A percentile compares a stretch with the other conserved stretches of the same genome.
Evolutionary conservation across 2,329 filamentous ascomycete species (phyloP).

Genomic region (Didymella pomorum): DNA sequence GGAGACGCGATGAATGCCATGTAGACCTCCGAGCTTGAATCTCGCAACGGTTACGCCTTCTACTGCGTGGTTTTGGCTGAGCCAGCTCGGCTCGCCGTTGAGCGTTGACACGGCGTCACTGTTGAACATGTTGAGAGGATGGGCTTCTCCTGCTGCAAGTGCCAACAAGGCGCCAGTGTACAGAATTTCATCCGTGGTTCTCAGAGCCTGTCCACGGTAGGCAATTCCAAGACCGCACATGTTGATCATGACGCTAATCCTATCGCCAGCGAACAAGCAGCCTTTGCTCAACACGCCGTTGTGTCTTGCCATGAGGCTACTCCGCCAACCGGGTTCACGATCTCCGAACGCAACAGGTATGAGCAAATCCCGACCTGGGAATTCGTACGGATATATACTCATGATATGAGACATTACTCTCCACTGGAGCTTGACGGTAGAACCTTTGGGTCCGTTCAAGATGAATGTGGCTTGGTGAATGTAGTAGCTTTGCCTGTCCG

Average conservation of each 20-base stretch:
- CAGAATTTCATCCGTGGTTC: constrained; percentile 17
- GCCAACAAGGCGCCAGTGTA: constrained; percentile 21
- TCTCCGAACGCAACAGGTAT: constrained; percentile 5
- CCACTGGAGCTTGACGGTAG: constrained; percentile 27
- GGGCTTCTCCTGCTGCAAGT: constrained; percentile 24
- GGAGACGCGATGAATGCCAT: constrained; percentile 20
- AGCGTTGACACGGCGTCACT: background rate
- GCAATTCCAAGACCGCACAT: constrained; percentile 25
- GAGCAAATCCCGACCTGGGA: constrained; percentile 5
- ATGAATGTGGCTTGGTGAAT: constrained; percentile 27
- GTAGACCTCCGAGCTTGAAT: constrained; percentile 9
- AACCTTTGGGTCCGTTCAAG: constrained; percentile 21
- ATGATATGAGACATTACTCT: constrained; percentile 15
- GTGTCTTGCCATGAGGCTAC: constrained; percentile 26
- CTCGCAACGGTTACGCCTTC: constrained; percentile 12
- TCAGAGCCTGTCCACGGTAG: constrained; percentile 11
- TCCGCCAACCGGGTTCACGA: constrained; percentile 11
- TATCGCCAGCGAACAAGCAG: constrained; percentile 20
- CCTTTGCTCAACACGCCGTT: constrained; percentile 21
- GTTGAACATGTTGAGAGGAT: constrained; percentile 24
- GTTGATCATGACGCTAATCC: constrained; percentile 28
- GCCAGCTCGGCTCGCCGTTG: constrained; percentile 17
- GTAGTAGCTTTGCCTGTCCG: no score
- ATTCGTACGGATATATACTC: background rate
- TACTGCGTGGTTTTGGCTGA: constrained; percentile 6